Evolutionary conservation across 768 basidiomycete species (phyloP).

Genomic region (Pulveroboletus frians): DNA sequence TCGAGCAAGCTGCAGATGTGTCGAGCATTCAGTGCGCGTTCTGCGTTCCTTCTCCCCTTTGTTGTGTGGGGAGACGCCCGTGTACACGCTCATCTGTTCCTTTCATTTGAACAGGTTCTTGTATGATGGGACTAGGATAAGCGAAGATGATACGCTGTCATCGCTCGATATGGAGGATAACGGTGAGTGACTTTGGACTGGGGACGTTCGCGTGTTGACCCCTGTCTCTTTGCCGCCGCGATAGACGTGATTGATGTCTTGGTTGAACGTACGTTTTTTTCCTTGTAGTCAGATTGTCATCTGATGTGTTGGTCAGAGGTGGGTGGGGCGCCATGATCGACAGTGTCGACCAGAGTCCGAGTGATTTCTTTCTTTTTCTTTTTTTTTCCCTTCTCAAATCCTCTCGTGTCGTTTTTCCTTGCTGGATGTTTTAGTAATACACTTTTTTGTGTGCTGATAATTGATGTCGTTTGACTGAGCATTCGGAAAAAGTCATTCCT

Average conservation of each 20-base stretch:
- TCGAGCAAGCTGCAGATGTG: conserved; percentile 90
- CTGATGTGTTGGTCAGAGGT: conserved; percentile 16
- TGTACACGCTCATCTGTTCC: neutral
- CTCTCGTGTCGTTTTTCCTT: neutral
- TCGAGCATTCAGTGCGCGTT: conserved; percentile 78
- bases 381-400: too few relatives aligned
- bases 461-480: neutral
- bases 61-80: too few relatives aligned
- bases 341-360: too few relatives aligned
- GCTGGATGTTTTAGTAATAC: conserved; percentile 2
- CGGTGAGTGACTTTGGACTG: conserved; percentile 41
- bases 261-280: conserved; percentile 76
- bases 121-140: conserved; percentile 84
- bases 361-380: neutral
- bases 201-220: neutral
- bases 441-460: neutral
- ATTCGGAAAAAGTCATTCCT: too few relatives aligned
- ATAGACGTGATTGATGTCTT: conserved; percentile 93
- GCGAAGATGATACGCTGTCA: conserved; percentile 82
- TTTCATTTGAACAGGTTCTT: conserved; percentile 66
- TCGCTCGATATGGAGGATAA: conserved; percentile 87
- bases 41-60: conserved; percentile 5
- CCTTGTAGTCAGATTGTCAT: neutral
- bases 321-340: too few relatives aligned
- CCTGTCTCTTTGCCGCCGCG: neutral